These are phyloP conservation scores for Trypanosoma scelopori DNA, from an alignment of 208 protist species.

Conservation along the genomic window DNA sequence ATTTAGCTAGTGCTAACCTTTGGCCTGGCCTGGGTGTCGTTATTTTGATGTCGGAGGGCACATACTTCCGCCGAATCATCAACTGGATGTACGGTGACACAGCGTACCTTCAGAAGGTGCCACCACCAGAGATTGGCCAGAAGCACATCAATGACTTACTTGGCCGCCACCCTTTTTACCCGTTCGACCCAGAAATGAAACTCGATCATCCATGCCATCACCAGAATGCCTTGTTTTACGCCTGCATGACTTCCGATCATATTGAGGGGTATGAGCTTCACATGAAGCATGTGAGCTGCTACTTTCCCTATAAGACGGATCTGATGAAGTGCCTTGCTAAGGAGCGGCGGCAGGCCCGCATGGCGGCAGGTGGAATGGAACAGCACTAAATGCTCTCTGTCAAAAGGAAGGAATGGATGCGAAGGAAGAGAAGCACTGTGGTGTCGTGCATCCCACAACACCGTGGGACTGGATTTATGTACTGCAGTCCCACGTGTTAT, in stretches of 20 bases:
- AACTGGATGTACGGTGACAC: constrained; percentile 88
- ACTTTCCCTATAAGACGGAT: constrained; percentile 83
- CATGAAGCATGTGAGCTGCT: constrained; percentile 87
- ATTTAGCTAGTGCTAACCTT: background rate
- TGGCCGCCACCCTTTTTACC: constrained; percentile 83
- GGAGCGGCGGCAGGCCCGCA: constrained; percentile 56
- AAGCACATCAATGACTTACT: constrained; percentile 89
- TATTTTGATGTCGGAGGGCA: constrained; percentile 43
- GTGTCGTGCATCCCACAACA: background rate
- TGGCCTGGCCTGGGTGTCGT: background rate
- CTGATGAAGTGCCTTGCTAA: constrained; percentile 85
- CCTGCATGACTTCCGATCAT: constrained; percentile 80
- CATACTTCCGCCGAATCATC: constrained; percentile 80
- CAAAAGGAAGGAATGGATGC: background rate
- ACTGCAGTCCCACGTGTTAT: too few species aligned
- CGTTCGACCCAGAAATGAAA: constrained; percentile 76
- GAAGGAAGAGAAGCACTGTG: background rate
- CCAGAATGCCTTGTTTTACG: constrained; percentile 62
- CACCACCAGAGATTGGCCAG: constrained; percentile 57
- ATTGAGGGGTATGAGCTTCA: constrained; percentile 80
- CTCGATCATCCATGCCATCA: constrained; percentile 63
- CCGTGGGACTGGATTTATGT: background rate
- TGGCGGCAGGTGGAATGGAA: background rate
- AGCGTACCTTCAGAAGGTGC: constrained; percentile 66
- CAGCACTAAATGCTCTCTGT: background rate